Evolutionary conservation across 306 rosid species (phyloP).

Genomic region (Albizia julibrissin): DNA sequence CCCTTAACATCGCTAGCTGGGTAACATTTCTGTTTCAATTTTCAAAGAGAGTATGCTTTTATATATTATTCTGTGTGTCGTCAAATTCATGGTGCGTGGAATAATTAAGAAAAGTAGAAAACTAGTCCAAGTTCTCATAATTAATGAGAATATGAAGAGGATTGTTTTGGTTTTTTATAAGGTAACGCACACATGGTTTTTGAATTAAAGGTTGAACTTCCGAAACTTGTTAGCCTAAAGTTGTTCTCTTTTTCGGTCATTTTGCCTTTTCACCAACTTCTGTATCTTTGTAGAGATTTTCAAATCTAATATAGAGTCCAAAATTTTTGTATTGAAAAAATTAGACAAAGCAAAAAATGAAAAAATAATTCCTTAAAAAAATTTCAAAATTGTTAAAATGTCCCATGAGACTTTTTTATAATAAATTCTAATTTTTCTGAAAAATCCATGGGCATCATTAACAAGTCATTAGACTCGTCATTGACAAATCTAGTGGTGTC

Average conservation of each 20-base stretch:
- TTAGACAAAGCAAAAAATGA: too few relatives aligned
- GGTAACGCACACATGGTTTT: not conserved
- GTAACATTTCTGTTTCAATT: not conserved
- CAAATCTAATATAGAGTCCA: not conserved
- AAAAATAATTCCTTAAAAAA: too few relatives aligned
- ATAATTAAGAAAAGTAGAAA: not conserved
- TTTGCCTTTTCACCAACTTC: not conserved
- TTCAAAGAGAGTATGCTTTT: not conserved
- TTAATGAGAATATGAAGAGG: not conserved
- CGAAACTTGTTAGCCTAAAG: not conserved
- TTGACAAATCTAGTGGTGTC: too few relatives aligned
- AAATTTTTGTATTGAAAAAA: too few relatives aligned
- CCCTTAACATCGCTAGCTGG: not conserved
- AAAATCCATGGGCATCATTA: too few relatives aligned
- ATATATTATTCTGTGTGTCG: not conserved
- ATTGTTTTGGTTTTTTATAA: not conserved
- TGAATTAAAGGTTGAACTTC: not conserved
- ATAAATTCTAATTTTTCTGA: too few relatives aligned
- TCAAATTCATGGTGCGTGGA: too few relatives aligned
- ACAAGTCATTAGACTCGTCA: too few relatives aligned
- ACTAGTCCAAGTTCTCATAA: not conserved
- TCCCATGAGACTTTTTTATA: too few relatives aligned
- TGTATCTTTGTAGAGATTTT: not conserved
- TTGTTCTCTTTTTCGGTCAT: constrained; percentile 4
- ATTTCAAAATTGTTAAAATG: too few relatives aligned